Base-by-base conservation (phyloP, 768 basidiomycete species). In the Scleroderma bovista region DNA sequence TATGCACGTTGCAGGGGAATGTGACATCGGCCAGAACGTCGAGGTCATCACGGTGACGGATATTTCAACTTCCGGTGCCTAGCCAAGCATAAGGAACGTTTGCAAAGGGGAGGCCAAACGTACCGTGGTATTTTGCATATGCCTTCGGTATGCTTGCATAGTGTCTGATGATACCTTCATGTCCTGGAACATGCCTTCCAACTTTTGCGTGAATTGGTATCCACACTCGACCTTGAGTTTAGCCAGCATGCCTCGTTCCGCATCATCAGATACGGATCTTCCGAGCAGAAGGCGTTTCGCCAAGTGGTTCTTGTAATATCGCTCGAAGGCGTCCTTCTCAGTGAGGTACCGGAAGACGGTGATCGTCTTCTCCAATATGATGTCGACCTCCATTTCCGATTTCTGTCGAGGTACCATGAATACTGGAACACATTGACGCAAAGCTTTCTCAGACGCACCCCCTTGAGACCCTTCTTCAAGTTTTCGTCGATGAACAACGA, bases 181-280 rank as follows among this genome's bases (percentile, higher is more conserved):
- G 63, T 98, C 95, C 56, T 91, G 79, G 80, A 99, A 96, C 95
- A 99, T 99, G 51, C 94, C 94, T 67, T 99, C 94, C 60, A 98
- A 74, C 66, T 94, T 94, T 69, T 95, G 92, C 1, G 96, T 98
- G 68, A 98, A 99, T 63, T 95, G 92, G 59, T 85, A 86, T 7
- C 95, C 95, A 60, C 89, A 94, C 70, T 98, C 95, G 22, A 95
- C 79, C 71, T 97, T 97, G 60, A 99, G 82, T 69, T 96, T 97
- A 41, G 92, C 86, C 2, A 99, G 79, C 93, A 99, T 97, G 51
- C 88, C 91, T 41, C 89, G 86, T 63, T 99, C 96, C 3, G 96
- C 94, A 67, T 99, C 96, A 58, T 99, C 96, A 1, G 93, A 96
- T 7, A 94, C 83, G 17, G 93, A 95, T 16, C 94, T 84, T 10